phyloP scores from a whole-genome alignment of 2,329 filamentous ascomycete species.

The Diaporthe longicolla region DNA sequence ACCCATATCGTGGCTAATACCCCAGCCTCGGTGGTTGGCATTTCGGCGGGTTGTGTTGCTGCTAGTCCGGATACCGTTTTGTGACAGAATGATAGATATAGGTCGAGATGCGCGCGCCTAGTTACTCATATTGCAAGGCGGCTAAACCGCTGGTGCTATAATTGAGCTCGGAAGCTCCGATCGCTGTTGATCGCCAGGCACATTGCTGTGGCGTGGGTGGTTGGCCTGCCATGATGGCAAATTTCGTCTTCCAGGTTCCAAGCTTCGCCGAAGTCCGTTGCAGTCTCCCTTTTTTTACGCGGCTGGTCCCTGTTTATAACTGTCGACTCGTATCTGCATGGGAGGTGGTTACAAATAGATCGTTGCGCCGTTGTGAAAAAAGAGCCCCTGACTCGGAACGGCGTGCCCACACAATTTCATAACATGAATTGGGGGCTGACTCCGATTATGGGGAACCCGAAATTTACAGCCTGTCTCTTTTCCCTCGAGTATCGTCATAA shows the following conservation, averaged over 20 bases:
- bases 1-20: constrained; percentile 21
- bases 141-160: neutral
- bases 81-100: neutral
- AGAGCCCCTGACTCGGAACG: constrained; percentile 6
- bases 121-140: constrained; percentile 10
- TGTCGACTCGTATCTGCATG: constrained; percentile 23
- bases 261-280: constrained; percentile 32
- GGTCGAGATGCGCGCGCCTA: neutral
- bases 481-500: neutral
- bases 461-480: constrained; percentile 3
- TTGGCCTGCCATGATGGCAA: constrained; percentile 16
- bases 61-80: neutral
- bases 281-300: neutral
- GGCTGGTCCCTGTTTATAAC: constrained; percentile 15
- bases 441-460: neutral
- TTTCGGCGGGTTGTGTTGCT: neutral
- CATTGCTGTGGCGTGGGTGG: constrained; percentile 8
- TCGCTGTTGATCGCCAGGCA: neutral
- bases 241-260: constrained; percentile 28
- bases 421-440: neutral
- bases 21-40: constrained; percentile 20
- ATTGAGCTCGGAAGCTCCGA: constrained; percentile 17
- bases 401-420: constrained; percentile 20
- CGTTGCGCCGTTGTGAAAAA: neutral
- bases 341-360: constrained; percentile 22